Base-by-base conservation (phyloP, 768 basidiomycete genomes). In the Neoboletus brunneissimus region DNA sequence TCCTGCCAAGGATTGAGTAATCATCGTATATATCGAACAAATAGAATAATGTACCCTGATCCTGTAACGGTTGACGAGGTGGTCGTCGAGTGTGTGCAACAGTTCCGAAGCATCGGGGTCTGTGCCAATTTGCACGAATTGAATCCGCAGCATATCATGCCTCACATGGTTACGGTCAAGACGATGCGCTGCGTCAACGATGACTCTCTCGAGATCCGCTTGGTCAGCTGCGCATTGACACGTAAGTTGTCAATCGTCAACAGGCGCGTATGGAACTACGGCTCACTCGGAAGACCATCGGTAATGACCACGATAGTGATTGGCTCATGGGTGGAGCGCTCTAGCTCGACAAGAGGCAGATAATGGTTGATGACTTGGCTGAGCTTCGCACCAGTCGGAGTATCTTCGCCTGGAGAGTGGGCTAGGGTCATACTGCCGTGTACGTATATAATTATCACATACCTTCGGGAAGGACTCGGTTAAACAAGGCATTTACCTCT, bases 111-210 rank as follows among this genome's bases (percentile, higher is more conserved):
- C 76, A 46, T 49, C 74, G 1, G 59, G 57, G 51, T 72, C 71
- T 3, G 72, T 67, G 0, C 79, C 79, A 23, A 81, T 76, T 58
- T 81, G 80, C 35, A 81, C 68, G 41, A 81, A 78, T 42, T 78
- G 76, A 29, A 81, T 69, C 9, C 79, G 76, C 9, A 81, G 68
- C 66, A 75, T 75, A n/a, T 71, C 66, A 2, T 71, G 62, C 25
- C 67, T 75, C 49, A 70, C 67, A 3, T 63, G 63, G 0, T 64
- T 68, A 32, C 64, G 65, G 48, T 79, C 78, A 22, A 79, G 73
- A 29, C 76, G 67, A 32, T 70, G 70, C 3, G 77, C 77, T 20
- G 70, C 64, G 9, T 68, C 65, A 15, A 77, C 70, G 11, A 78
- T 68, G 4, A 70, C 70, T 5, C 56, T 57, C 43, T 66, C 61